phyloP scores from a whole-genome alignment of 306 rosid genomes.

The Prunus padus region DNA sequence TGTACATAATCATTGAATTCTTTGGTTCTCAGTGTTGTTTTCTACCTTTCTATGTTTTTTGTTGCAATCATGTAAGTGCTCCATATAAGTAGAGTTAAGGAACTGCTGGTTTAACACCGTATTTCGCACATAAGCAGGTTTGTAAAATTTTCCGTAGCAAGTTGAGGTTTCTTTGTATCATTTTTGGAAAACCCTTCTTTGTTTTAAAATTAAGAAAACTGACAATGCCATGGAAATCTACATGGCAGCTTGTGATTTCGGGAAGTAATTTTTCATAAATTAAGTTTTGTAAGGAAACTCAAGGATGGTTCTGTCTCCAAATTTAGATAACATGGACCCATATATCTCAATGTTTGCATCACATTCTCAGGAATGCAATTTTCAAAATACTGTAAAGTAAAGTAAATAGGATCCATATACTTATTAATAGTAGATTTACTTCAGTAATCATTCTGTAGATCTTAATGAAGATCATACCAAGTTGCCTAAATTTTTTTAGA shows the following conservation, averaged over 20 bases:
- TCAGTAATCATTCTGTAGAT: neutral
- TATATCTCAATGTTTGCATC: no score
- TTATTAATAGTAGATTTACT: neutral
- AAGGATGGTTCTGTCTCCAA: neutral
- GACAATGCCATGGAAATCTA: no score
- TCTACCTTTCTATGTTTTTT: neutral
- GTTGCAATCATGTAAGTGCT: neutral
- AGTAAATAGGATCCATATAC: neutral
- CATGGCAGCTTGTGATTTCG: no score
- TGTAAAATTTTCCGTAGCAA: neutral
- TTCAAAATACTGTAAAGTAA: neutral
- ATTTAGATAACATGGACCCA: no score
- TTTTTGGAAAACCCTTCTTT: neutral
- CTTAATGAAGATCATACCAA: neutral
- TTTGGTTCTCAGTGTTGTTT: no score
- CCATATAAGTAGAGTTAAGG: neutral
- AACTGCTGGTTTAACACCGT: neutral
- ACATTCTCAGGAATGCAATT: no score
- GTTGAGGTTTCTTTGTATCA: neutral
- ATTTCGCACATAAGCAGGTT: neutral
- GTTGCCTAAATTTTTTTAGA: no score
- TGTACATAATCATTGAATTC: neutral
- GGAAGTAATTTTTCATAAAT: no score
- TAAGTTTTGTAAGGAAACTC: no score
- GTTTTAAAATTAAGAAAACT: no score